Evolutionary conservation across 2,329 filamentous ascomycete species (phyloP).

Genomic region (Cercospora canescens): DNA sequence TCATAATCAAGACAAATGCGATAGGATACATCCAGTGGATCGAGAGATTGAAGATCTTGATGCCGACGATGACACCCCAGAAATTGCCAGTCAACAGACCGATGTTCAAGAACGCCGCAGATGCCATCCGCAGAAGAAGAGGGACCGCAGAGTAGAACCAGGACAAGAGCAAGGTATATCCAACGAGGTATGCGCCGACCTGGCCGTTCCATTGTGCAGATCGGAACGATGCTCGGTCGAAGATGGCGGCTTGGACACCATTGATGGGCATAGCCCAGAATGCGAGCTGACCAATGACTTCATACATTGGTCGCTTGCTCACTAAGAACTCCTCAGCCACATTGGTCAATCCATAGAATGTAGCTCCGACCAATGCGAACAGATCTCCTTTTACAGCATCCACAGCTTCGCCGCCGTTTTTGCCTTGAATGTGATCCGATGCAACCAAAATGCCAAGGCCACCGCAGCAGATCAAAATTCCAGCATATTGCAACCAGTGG

Average conservation of each 20-base stretch:
- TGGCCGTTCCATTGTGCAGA: conserved; percentile 45
- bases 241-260: conserved; percentile 85
- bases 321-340: conserved; percentile 95
- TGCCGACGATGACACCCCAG: conserved; percentile 92
- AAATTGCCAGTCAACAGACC: conserved; percentile 92
- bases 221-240: conserved; percentile 74
- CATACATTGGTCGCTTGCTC: conserved; percentile 80
- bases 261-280: conserved; percentile 90
- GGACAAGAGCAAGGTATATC: conserved; percentile 79
- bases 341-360: conserved; percentile 88
- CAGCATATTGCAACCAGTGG: conserved; percentile 77
- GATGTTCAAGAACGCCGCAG: conserved; percentile 95
- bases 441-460: conserved; percentile 86
- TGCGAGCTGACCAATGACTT: conserved; percentile 88
- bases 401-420: conserved; percentile 66
- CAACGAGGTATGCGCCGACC: conserved; percentile 79
- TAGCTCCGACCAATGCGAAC: conserved; percentile 85
- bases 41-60: conserved; percentile 75
- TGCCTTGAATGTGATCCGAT: conserved; percentile 80
- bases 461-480: conserved; percentile 87
- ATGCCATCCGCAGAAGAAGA: conserved; percentile 83
- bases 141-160: conserved; percentile 89
- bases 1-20: conserved; percentile 88
- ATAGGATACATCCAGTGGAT: conserved; percentile 94
- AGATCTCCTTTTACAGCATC: conserved; percentile 87